Evolutionary conservation across 2,329 filamentous ascomycete genomes (phyloP), one percentile per base, ranked within the genome.

Genomic region (Apiospora marii): DNA sequence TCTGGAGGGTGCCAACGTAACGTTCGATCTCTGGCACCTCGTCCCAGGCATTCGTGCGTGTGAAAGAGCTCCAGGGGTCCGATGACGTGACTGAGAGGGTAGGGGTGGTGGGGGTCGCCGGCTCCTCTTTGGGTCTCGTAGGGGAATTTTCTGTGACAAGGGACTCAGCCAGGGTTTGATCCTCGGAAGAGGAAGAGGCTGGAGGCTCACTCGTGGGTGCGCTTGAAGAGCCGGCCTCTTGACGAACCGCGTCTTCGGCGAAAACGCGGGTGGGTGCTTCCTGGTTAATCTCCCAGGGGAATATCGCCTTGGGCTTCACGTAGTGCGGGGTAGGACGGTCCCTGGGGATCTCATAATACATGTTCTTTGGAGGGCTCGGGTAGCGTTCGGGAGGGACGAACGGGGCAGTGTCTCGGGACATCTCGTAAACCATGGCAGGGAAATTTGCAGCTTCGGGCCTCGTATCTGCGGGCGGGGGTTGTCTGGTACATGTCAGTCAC

Each of bases 11-110:
- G 75, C 94, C 93, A 71, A 98, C 93, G 80, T 98, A 99, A 75
- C 90, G 89, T 78, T 94, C 92, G 77, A 99, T 99, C 76, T 94
- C 93, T 16, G 94, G 93, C 70, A 97, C 89, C 70, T 94, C 93
- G 78, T 99, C 96, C 96, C 96, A 99, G 22, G 94, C 95, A 82
- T 98, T 99, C 69, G 87, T 90, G 67, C 91, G 89, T n/a, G 90
- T 86, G 81, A 93, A 98, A 67, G 87, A 87, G 74, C 90, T 88
- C 93, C 94, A 97, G 27, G 91, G 88, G 78, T 92, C 87, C 68
- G 88, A 84, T 49, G 86, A 79, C 30, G 82, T 84, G 72, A 85
- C 76, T 64, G 82, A 82, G 73, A 87, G 83, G 41, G 84, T 86
- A 37, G 88, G 86, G 69, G 87, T 88, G 61, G 81, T 80, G 70